Evolutionary conservation across 345 rosid genomes (phyloP).

Genomic region (Crucihimalaya himalaica): DNA sequence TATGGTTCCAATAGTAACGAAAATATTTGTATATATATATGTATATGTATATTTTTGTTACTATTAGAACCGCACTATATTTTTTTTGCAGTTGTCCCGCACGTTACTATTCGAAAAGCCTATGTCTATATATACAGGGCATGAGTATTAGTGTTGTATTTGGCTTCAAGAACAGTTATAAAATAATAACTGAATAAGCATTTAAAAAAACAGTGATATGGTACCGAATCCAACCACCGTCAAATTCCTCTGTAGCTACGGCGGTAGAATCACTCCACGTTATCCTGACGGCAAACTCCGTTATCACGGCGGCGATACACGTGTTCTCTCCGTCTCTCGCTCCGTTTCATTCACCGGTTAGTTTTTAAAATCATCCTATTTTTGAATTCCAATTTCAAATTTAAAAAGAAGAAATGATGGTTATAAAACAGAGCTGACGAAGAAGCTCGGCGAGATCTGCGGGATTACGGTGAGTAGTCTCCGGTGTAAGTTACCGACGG

Average conservation of each 20-base stretch:
- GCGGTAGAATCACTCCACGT: conserved; percentile 85
- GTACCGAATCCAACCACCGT: conserved; percentile 39
- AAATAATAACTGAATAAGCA: neutral
- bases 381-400: neutral
- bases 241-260: conserved; percentile 88
- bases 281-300: conserved; percentile 86
- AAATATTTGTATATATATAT: no score
- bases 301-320: conserved; percentile 83
- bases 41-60: no score
- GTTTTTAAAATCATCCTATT: conserved; percentile 8
- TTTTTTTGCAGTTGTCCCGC: no score
- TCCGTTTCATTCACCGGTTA: conserved; percentile 70
- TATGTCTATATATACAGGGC: neutral
- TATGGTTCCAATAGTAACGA: no score
- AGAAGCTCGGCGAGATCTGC: conserved; percentile 72
- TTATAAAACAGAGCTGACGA: conserved; percentile 57
- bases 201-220: neutral
- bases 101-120: no score
- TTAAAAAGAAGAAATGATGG: no score
- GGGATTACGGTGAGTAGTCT: conserved; percentile 49
- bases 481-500: conserved; percentile 89
- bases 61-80: no score
- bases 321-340: conserved; percentile 80
- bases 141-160: neutral
- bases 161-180: conserved; percentile 6